Evolutionary conservation across 1,139 yeast genomes (phyloP).

Genomic region (Zygosaccharomyces pseudobailii): DNA sequence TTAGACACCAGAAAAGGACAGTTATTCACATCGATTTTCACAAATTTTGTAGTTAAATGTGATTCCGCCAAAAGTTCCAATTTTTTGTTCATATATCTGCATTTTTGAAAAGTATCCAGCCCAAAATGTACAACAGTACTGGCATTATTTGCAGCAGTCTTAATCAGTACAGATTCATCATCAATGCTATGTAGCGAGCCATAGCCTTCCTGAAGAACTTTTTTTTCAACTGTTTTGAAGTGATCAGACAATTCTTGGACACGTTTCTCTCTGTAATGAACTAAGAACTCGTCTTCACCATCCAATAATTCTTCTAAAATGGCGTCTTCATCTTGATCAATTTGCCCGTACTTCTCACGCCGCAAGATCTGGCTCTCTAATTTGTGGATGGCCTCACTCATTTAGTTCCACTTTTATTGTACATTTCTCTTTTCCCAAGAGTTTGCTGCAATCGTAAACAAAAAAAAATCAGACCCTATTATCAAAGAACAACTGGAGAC

Average conservation of each 20-base stretch:
- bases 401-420: background rate
- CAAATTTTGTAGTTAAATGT: slow-evolving; percentile 52
- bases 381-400: slow-evolving; percentile 1
- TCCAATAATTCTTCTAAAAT: slow-evolving; percentile 47
- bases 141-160: slow-evolving; percentile 42
- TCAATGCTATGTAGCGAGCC: slow-evolving; percentile 41
- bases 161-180: slow-evolving; percentile 55
- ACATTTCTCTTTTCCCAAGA: background rate
- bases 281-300: slow-evolving; percentile 61
- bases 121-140: slow-evolving; percentile 60
- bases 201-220: slow-evolving; percentile 37
- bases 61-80: slow-evolving; percentile 48
- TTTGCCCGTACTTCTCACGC: slow-evolving; percentile 2
- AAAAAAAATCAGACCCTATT: slow-evolving; percentile 4
- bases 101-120: slow-evolving; percentile 56
- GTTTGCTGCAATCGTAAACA: background rate
- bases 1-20: slow-evolving; percentile 70
- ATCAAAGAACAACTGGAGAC: background rate
- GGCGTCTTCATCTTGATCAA: slow-evolving; percentile 4
- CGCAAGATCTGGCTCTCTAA: slow-evolving; percentile 1
- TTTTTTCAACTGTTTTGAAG: slow-evolving; percentile 40
- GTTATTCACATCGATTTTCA: slow-evolving; percentile 54
- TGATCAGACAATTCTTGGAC: slow-evolving; percentile 51
- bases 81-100: slow-evolving; percentile 53
- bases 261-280: slow-evolving; percentile 66